Base-by-base conservation (phyloP, 257 asterid genomes). In the Solanum chilense region DNA sequence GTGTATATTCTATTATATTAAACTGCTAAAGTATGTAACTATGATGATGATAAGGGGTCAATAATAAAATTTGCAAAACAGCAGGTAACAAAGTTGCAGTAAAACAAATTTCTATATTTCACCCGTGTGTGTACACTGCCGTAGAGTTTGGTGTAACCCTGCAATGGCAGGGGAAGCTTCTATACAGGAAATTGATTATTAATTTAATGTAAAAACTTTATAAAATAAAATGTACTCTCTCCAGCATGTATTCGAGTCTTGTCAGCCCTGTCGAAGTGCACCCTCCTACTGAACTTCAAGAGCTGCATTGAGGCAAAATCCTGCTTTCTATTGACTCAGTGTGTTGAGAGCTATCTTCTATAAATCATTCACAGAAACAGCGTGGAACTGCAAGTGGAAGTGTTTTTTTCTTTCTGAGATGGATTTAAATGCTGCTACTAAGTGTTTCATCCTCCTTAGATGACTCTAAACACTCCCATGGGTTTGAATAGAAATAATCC, bases 401-500 rank as follows among this genome's bases (percentile, higher is more conserved):
- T 37, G 39, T 74, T 37, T 74, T 71, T 66, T 27, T 13, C 75
- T 66, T n/a, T 15, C 86, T 82, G 82, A 88, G 14, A 20, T 37
- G 87, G 87, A 84, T 83, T 95, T 91, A 93, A 33, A 90, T 89
- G 33, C 73, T 91, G 86, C 86, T 90, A 87, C 88, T 85, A 69
- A 86, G 88, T 58, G 91, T 88, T 49, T 92, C 93, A 9, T 92
- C 92, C 87, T 92, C 95, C 11, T 92, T 85, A 31, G 91, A 85
- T n/a, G 94, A 90, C 64, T 91, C 92, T 90, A 97, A 91, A 89
- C 99, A 97, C 86, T 97, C 99, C 88, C 92, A 93, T 0, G 99
- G 99, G 88, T 97, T 97, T 90, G 99, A 92, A 7, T 97, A 97
- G 86, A 97, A 97, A 86, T 97, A 97, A 88, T 97, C 99, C 88